phyloP scores from a whole-genome alignment of 768 basidiomycete genomes.

The Lentinula aciculospora region DNA sequence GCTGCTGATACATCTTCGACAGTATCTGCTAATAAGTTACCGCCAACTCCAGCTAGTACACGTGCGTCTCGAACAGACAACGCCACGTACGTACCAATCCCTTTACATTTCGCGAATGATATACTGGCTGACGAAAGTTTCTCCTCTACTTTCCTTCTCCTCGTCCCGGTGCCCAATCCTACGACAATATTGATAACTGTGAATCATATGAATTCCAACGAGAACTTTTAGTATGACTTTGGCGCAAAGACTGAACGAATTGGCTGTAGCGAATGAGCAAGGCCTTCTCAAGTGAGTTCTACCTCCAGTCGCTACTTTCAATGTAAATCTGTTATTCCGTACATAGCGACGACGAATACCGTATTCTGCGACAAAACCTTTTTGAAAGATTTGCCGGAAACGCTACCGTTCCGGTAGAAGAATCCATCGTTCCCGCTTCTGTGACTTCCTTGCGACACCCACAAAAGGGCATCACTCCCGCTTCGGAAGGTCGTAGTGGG shows the following conservation, averaged over 20 bases:
- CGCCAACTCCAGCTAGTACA: slow-evolving; percentile 14
- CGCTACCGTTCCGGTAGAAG: slow-evolving; percentile 54
- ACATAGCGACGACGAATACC: slow-evolving; percentile 78
- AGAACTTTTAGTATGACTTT: slow-evolving; percentile 51
- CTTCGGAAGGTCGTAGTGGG: slow-evolving; percentile 29
- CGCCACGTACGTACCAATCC: slow-evolving; percentile 43
- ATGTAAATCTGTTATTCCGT: background rate
- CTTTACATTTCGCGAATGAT: background rate
- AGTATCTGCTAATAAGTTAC: slow-evolving; percentile 1
- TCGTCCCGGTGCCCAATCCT: background rate
- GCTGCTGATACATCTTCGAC: background rate
- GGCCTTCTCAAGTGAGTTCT: slow-evolving; percentile 65
- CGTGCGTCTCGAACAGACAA: slow-evolving; percentile 35
- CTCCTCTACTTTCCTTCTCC: background rate
- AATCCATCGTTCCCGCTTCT: slow-evolving; percentile 53
- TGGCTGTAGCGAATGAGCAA: slow-evolving; percentile 75
- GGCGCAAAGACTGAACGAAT: slow-evolving; percentile 76
- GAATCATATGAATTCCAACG: background rate
- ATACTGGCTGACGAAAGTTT: background rate
- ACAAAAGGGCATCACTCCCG: slow-evolving; percentile 18
- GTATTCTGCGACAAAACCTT: slow-evolving; percentile 75
- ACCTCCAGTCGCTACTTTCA: background rate
- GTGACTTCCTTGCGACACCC: slow-evolving; percentile 20
- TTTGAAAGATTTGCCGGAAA: slow-evolving; percentile 72
- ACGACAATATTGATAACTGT: background rate